Evolutionary conservation across 2,329 filamentous ascomycete species (phyloP).

Genomic region (Alternaria brassicicola): DNA sequence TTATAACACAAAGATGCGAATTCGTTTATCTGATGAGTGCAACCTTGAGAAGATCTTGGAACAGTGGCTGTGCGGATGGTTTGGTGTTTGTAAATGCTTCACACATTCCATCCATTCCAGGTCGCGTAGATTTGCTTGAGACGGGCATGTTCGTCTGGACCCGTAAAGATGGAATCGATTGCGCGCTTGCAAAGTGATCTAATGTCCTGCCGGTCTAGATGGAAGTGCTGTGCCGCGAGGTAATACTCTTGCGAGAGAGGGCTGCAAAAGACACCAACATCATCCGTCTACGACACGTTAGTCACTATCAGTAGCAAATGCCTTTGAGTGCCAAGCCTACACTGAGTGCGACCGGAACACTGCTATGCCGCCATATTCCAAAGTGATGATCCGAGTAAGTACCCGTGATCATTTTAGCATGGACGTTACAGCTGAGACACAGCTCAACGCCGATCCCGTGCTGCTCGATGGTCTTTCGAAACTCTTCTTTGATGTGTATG

Average conservation of each 20-base stretch:
- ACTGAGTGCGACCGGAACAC: conserved; percentile 65
- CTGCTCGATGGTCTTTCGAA: conserved; percentile 62
- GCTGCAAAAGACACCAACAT: conserved; percentile 82
- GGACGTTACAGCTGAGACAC: conserved; percentile 81
- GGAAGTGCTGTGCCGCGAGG: conserved; percentile 74
- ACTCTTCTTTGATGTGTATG: conserved; percentile 69
- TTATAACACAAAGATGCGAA: no score
- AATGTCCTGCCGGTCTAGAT: conserved; percentile 57
- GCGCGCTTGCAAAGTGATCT: conserved; percentile 65
- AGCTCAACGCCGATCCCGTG: conserved; percentile 71
- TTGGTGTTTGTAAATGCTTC: no score
- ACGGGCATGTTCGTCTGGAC: conserved; percentile 64
- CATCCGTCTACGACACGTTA: conserved; percentile 68
- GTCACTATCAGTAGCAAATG: background rate
- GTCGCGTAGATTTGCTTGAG: conserved; percentile 44
- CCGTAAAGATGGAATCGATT: conserved; percentile 71
- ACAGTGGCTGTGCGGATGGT: no score
- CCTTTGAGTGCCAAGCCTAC: conserved; percentile 59
- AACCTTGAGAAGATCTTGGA: no score
- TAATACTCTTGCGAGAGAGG: conserved; percentile 77
- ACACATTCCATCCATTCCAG: conserved; percentile 28
- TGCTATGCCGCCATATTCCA: conserved; percentile 69
- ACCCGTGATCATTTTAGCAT: conserved; percentile 72
- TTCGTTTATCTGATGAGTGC: no score
- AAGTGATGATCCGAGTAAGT: conserved; percentile 76